Conservation (phyloP, 345 rosid genomes). For the Clausena lansium region DNA sequence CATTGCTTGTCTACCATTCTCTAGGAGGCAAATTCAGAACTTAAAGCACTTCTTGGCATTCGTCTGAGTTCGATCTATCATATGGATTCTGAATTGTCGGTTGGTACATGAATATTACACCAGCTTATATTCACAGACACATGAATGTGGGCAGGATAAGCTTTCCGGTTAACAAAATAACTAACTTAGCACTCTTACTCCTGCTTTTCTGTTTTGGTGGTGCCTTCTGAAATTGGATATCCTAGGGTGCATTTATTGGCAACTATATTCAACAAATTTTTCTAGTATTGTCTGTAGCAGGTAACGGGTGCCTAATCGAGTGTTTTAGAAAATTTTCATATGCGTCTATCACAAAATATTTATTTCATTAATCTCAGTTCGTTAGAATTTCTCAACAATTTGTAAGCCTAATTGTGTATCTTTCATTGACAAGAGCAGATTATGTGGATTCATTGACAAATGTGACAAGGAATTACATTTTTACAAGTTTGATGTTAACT, state of each 20-base stretch:
- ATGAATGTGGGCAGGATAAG: not conserved
- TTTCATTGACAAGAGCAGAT: not conserved
- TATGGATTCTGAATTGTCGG: not conserved
- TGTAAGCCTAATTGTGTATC: not conserved
- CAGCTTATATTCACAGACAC: not conserved
- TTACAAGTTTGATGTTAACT: not conserved
- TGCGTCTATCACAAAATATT: not conserved
- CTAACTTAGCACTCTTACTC: not conserved
- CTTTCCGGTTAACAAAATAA: not conserved
- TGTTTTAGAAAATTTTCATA: not conserved
- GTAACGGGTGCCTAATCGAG: not conserved
- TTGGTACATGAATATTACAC: not conserved
- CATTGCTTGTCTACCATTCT: not conserved
- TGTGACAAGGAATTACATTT: not conserved
- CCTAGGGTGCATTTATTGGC: not conserved
- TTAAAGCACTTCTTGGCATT: not conserved
- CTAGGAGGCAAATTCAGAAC: not conserved
- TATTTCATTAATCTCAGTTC: not conserved
- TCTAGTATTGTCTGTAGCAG: not conserved
- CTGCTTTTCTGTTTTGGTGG: constrained; percentile 3
- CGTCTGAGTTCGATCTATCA: not conserved
- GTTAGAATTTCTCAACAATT: not conserved
- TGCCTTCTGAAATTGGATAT: not conserved
- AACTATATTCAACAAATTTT: not conserved
- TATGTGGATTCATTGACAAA: not conserved